Evolutionary conservation across 2,329 filamentous ascomycete genomes (phyloP), one percentile per base, ranked within the genome.

Genomic region (Blumeriella jaapii): DNA sequence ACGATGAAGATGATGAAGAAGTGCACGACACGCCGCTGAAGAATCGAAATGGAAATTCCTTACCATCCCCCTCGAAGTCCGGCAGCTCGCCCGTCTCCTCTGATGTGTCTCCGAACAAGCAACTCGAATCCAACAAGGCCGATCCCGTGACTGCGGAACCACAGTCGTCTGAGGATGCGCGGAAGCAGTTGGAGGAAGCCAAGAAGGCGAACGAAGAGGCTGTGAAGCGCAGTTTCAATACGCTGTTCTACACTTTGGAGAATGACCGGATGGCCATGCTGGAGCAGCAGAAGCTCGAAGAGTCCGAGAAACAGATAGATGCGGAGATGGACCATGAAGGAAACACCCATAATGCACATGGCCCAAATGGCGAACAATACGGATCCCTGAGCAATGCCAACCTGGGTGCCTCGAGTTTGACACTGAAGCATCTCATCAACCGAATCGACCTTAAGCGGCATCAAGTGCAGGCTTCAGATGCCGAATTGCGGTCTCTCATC

Each of bases 241-340:
- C 85, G 7, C 71, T 94, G 46, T 93, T 96, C 59, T 89, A 94
- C 59, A 95, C 91, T 1, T 68, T 96, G 19, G 91, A 98, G 59
- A 91, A 89, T 56, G 91, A 98, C 56, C 75, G 84, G 36, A 85
- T 89, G 51, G 91, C 91, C 31, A 96, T 98, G 91, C 62, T 96
- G 38, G 91, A 98, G 59, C 91, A 98, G 60, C 86, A 96, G 59
- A 85, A 89, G 58, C 70, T 98, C 16, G 91, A 98, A 55, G 91
- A 96, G 58, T 86, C 93, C 1, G 91, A 98, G 58, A 82, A 93
- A 56, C 86, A 93, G 57, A 80, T 96, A 7, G 89, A 96, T 58
- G 87, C 87, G 10, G 91, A 98, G 61, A 91, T 94, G 69, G 86
- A 87, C 38, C 71, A 77, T 52, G 72, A 70, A 35, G 69, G 61